Base-by-base conservation (phyloP, 1,139 yeast species). In the Blastobotrys capitulatus region DNA sequence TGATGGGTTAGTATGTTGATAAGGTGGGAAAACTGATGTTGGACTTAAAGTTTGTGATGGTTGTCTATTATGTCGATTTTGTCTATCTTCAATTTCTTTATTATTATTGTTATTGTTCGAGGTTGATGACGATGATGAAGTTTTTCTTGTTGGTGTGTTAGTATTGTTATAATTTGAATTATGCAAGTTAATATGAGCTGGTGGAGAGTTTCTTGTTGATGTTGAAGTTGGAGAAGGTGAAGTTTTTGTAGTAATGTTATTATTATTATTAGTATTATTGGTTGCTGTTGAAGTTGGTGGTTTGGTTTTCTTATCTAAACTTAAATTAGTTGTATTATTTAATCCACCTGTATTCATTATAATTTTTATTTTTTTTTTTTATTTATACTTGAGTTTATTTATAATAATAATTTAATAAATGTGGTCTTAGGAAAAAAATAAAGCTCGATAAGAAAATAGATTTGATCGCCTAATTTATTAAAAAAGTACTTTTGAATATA, bases 31-130 rank as follows among this genome's bases (percentile, higher is more conserved):
- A 2, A 44, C 48, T 7, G 40, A 18, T 13, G 40, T 37, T 5
- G 51, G 48, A 38, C 51, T 48, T 16, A 48, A 31, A 2, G 48
- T 34, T 6, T 46, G 44, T 12, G 51, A 48, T 15, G 44, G 13
- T 38, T 44, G 44, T 32, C 51, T 34, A 9, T 32, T 22, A 22
- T 48, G 51, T 2, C 46, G 40, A 18, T 35, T 27, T 15, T 31
- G 20, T 8, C 48, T 27, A 15, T 42, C 46, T 16, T 31, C 27
- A n/a, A 34, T 9, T 6, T 6, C 12, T 13, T 32, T 25, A 13
- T 22, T 8, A 15, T 4, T 38, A 15, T 18, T 38, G 41, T 6
- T 38, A 12, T 20, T 37, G 22, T 8, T 34, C 12, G 25, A 22
- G 22, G 32, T 41, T n/a, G 44, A n/a, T n/a, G n/a, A n/a, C n/a